Percentiles rank a stretch among this genome's conserved stretches.
phyloP scores from a whole-genome alignment of 2,329 filamentous ascomycete species.

The Hymenoscyphus infarciens region DNA sequence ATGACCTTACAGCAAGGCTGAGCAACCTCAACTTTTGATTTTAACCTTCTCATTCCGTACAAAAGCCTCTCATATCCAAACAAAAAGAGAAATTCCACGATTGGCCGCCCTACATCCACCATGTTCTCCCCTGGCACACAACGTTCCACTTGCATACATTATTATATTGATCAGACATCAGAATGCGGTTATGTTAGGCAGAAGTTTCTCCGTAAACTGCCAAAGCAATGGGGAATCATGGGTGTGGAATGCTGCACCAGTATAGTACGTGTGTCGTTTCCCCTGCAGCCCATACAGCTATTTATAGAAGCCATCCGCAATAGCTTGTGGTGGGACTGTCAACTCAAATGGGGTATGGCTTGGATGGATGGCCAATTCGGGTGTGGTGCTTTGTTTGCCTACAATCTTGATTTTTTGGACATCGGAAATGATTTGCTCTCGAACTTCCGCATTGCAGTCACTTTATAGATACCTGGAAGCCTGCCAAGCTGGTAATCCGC shows the following conservation, averaged over 20 bases:
- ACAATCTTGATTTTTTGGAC: slow-evolving; percentile 14
- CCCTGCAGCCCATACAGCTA: slow-evolving; percentile 43
- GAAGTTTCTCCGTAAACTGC: slow-evolving; percentile 31
- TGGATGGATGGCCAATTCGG: slow-evolving; percentile 15
- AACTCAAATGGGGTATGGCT: slow-evolving; percentile 26
- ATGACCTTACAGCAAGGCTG: slow-evolving; percentile 8
- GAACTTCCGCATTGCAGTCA: slow-evolving; percentile 23
- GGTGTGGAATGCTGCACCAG: slow-evolving; percentile 39
- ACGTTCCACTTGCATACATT: slow-evolving; percentile 8
- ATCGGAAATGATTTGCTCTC: slow-evolving; percentile 17
- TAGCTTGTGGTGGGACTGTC: slow-evolving; percentile 33
- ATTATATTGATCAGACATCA: slow-evolving; percentile 3
- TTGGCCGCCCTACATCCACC: slow-evolving; percentile 14
- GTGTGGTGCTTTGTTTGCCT: slow-evolving; percentile 7
- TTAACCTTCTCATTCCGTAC: slow-evolving; percentile 1
- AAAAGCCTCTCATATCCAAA: slow-evolving; percentile 4
- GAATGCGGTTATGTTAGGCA: slow-evolving; percentile 18
- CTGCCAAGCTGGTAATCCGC: slow-evolving; percentile 33
- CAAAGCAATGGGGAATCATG: slow-evolving; percentile 35
- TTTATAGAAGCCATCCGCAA: slow-evolving; percentile 41
- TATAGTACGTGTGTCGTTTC: slow-evolving; percentile 43
- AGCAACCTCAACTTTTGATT: slow-evolving; percentile 5
- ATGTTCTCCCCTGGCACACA: slow-evolving; percentile 12
- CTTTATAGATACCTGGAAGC: slow-evolving; percentile 33
- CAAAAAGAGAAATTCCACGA: slow-evolving; percentile 7